These are phyloP conservation scores for Leishmania braziliensis DNA, from an alignment of 208 protist genomes.

Conservation along the genomic window DNA sequence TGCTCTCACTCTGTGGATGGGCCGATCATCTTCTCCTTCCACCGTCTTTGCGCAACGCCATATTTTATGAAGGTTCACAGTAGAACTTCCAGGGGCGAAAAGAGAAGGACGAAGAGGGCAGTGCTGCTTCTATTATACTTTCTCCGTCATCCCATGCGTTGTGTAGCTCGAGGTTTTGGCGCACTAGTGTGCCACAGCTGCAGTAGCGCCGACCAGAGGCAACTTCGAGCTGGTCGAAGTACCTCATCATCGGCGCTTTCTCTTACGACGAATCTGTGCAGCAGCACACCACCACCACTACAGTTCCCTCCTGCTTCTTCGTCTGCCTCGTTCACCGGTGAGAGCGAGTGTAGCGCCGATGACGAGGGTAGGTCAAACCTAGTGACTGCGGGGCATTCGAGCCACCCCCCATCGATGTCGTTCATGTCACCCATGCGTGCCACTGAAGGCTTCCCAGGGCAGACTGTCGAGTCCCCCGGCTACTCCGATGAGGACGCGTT, in stretches of 20 bases:
- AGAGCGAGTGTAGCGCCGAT: neutral
- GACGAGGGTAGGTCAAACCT: neutral
- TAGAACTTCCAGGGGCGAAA: neutral
- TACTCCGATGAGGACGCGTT: constrained; percentile 55
- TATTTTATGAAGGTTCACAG: neutral
- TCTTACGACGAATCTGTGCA: neutral
- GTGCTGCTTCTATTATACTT: neutral
- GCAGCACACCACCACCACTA: neutral
- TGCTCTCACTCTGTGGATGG: neutral
- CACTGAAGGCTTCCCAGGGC: constrained; percentile 18
- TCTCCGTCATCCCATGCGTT: neutral
- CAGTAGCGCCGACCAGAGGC: neutral
- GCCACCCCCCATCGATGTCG: neutral
- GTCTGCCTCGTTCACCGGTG: neutral
- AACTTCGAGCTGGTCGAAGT: neutral
- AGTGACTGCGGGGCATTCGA: neutral
- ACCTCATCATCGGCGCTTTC: neutral
- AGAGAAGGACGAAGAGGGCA: neutral
- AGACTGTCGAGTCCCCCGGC: constrained; percentile 29
- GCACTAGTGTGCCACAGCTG: neutral
- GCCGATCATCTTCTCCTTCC: no score
- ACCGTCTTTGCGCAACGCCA: neutral
- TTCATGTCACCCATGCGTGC: neutral
- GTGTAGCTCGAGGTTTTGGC: neutral
- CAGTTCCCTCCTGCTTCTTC: neutral